Evolutionary conservation across 2,329 filamentous ascomycete species (phyloP).

Genomic region (Stenocarpella maydis): DNA sequence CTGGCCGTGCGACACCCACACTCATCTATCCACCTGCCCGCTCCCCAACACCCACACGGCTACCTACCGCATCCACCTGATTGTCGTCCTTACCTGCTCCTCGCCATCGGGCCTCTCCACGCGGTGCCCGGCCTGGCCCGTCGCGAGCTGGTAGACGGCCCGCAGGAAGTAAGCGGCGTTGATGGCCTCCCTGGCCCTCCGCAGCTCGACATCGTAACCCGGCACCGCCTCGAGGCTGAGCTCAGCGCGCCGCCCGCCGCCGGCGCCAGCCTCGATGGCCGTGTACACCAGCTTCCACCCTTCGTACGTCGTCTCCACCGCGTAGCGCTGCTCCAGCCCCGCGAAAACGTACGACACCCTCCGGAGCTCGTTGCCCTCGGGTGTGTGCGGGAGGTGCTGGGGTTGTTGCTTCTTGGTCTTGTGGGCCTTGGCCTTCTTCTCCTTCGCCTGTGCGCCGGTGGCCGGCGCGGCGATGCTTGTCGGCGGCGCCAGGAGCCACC

Average conservation of each 20-base stretch:
- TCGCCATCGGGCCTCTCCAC: not conserved
- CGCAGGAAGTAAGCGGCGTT: slow-evolving; percentile 25
- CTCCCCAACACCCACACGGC: not conserved
- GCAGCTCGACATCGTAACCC: slow-evolving; percentile 25
- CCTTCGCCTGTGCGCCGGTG: not conserved
- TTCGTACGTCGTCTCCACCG: slow-evolving; percentile 51
- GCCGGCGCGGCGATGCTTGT: not conserved
- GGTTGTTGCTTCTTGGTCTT: not conserved
- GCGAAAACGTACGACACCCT: slow-evolving; percentile 52
- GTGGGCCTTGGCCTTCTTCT: not conserved
- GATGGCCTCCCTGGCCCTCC: slow-evolving; percentile 6
- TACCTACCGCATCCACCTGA: slow-evolving; percentile 27
- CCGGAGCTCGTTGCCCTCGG: slow-evolving; percentile 30
- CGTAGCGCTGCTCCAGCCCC: slow-evolving; percentile 61
- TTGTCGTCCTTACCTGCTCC: slow-evolving; percentile 19
- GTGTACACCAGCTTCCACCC: slow-evolving; percentile 59
- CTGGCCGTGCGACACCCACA: not conserved
- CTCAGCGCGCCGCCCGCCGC: slow-evolving; percentile 60
- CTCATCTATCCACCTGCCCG: not conserved
- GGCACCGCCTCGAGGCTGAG: slow-evolving; percentile 53
- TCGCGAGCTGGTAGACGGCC: slow-evolving; percentile 33
- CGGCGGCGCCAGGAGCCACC: slow-evolving; percentile 34
- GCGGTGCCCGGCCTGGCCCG: slow-evolving; percentile 14
- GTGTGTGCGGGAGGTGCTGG: not conserved
- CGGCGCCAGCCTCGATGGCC: slow-evolving; percentile 59